Evolutionary conservation across 345 rosid genomes (phyloP).

Genomic region (Salix suchowensis): DNA sequence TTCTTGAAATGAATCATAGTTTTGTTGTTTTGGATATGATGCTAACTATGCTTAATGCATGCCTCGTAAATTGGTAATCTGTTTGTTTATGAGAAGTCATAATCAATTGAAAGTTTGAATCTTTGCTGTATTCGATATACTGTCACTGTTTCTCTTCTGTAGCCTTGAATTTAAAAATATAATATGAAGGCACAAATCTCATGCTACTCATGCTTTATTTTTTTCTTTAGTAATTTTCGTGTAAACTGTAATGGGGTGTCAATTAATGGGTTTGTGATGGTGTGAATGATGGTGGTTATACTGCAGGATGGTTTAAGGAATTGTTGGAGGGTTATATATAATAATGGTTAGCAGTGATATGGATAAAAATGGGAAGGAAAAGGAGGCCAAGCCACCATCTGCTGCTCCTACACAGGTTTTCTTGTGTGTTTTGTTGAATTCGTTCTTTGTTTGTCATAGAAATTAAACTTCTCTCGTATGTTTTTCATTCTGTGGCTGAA

Average conservation of each 20-base stretch:
- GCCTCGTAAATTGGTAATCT: not conserved
- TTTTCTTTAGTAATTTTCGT: not conserved
- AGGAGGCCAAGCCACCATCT: slow-evolving; percentile 56
- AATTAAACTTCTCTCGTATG: slow-evolving; percentile 2
- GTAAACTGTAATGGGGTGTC: not conserved
- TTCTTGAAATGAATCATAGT: not conserved
- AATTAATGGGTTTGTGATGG: not conserved
- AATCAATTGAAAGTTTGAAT: not conserved
- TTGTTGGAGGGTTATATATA: slow-evolving; percentile 19
- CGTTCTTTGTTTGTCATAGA: slow-evolving; percentile 4
- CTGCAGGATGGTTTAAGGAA: slow-evolving; percentile 48
- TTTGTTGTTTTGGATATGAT: not conserved
- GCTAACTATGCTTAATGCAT: not conserved
- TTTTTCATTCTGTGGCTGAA: not conserved
- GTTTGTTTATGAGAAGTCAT: not conserved
- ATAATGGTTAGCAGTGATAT: slow-evolving; percentile 65
- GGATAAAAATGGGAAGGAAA: slow-evolving; percentile 67
- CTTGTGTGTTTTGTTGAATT: slow-evolving; percentile 10
- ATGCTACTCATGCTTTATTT: not conserved
- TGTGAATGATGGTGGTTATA: not conserved
- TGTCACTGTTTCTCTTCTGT: not conserved
- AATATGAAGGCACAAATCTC: not conserved
- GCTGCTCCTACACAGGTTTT: slow-evolving; percentile 60
- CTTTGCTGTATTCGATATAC: not conserved
- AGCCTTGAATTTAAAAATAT: not conserved